Conservation (phyloP, 2,329 filamentous ascomycete genomes). For the Penicillium corylophilum region DNA sequence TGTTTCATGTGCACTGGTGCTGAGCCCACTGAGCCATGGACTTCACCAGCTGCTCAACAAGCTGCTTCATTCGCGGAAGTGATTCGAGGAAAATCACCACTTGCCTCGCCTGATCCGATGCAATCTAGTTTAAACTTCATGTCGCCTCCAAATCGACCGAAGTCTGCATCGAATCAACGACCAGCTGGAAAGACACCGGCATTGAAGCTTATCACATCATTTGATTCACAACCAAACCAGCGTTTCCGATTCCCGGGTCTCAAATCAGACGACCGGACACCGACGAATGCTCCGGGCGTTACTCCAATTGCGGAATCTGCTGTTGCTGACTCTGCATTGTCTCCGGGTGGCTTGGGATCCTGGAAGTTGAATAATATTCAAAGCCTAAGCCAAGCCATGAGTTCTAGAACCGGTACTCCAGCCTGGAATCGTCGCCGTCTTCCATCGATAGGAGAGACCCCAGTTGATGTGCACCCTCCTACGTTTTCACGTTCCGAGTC, state of each 20-base stretch:
- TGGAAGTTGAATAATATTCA: slow-evolving; percentile 59
- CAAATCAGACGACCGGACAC: slow-evolving; percentile 62
- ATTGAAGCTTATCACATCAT: slow-evolving; percentile 87
- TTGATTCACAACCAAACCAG: slow-evolving; percentile 53
- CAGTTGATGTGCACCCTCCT: slow-evolving; percentile 51
- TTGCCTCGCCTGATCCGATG: slow-evolving; percentile 62
- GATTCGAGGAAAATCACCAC: slow-evolving; percentile 24
- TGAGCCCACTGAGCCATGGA: slow-evolving; percentile 83
- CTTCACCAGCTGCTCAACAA: slow-evolving; percentile 73
- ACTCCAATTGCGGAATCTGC: slow-evolving; percentile 86
- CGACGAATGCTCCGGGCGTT: slow-evolving; percentile 71
- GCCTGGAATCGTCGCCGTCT: slow-evolving; percentile 65
- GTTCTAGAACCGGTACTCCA: slow-evolving; percentile 62
- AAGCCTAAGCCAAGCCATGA: slow-evolving; percentile 67
- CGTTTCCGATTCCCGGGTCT: slow-evolving; percentile 64
- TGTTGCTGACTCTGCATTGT: slow-evolving; percentile 58
- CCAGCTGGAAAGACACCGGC: slow-evolving; percentile 75
- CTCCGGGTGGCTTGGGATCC: slow-evolving; percentile 66
- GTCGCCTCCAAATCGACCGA: slow-evolving; percentile 24
- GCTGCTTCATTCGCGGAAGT: slow-evolving; percentile 47
- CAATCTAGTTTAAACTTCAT: slow-evolving; percentile 24
- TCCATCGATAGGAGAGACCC: slow-evolving; percentile 73
- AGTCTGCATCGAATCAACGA: slow-evolving; percentile 54
- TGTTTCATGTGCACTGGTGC: slow-evolving; percentile 89
- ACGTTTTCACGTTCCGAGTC: slow-evolving; percentile 42